These are phyloP conservation scores for Fusarium pininemorale DNA, from an alignment of 2,329 filamentous ascomycete genomes.

Conservation along the genomic window DNA sequence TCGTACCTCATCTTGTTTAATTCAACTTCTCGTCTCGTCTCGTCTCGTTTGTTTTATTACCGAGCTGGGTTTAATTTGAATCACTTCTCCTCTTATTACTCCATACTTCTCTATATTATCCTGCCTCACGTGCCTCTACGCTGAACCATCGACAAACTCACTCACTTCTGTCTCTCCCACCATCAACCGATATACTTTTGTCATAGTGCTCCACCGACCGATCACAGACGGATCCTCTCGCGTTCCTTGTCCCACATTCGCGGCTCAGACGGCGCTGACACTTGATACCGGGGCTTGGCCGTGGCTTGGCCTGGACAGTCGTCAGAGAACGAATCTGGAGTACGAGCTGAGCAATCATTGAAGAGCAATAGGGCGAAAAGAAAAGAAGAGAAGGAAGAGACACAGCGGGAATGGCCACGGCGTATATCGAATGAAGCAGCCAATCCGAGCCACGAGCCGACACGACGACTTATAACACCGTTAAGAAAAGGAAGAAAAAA, in stretches of 20 bases:
- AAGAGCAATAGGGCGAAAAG: not conserved
- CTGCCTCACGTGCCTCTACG: not conserved
- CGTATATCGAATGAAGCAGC: constrained; percentile 1
- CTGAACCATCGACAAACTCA: not conserved
- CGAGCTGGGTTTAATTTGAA: constrained; percentile 3
- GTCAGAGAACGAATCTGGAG: not conserved
- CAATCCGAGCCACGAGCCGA: constrained; percentile 3
- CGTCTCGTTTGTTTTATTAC: constrained; percentile 14
- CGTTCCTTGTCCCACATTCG: constrained; percentile 22
- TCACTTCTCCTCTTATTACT: not conserved
- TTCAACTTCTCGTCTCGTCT: constrained; percentile 22
- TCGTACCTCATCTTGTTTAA: constrained; percentile 16
- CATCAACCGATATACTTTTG: constrained; percentile 7
- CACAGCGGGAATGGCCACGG: not conserved
- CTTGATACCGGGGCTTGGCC: constrained; percentile 28
- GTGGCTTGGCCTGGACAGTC: constrained; percentile 28
- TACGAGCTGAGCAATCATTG: constrained; percentile 11
- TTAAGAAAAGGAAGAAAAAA: not conserved
- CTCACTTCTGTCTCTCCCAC: not conserved
- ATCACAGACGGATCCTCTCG: constrained; percentile 2
- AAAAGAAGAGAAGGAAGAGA: not conserved
- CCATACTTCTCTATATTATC: not conserved
- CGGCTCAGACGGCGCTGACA: constrained; percentile 33
- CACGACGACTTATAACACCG: constrained; percentile 1
- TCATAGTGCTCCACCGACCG: constrained; percentile 15